phyloP scores from a whole-genome alignment of 306 rosid genomes.

The Rosa rugosa region DNA sequence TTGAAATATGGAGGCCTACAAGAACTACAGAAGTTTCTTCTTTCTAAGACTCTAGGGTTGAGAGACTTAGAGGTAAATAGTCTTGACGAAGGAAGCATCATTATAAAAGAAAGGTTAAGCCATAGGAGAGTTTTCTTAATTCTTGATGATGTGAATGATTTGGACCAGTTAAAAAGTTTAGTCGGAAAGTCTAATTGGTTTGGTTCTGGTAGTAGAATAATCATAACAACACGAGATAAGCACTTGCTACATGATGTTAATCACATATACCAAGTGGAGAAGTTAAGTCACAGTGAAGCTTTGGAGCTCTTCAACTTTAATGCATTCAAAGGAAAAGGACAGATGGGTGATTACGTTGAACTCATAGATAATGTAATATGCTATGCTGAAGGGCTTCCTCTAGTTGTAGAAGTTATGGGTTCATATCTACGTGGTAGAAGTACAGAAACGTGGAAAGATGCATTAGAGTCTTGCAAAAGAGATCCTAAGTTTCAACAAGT shows the following conservation, averaged over 20 bases:
- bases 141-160: conserved; percentile 7
- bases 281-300: not conserved
- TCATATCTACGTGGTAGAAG: conserved; percentile 21
- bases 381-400: conserved; percentile 22
- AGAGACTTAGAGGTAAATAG: not conserved
- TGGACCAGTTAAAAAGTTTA: not conserved
- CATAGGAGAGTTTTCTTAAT: not conserved
- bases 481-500: conserved; percentile 35
- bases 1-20: not conserved
- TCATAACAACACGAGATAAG: conserved; percentile 14
- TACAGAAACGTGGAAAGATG: conserved; percentile 25
- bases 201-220: not conserved
- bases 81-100: not conserved
- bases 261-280: not conserved
- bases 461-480: conserved; percentile 21
- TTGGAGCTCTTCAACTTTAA: not conserved
- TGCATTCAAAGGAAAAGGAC: not conserved
- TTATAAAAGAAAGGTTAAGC: not conserved
- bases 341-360: not conserved
- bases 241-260: not conserved
- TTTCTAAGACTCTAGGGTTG: not conserved
- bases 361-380: not conserved
- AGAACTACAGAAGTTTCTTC: not conserved
- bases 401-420: conserved; percentile 42
- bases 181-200: not conserved